Percentiles rank a stretch among this genome's conserved stretches.
Conservation (phyloP, 2,329 filamentous ascomycete species). For the Phialocephala subalpina region DNA sequence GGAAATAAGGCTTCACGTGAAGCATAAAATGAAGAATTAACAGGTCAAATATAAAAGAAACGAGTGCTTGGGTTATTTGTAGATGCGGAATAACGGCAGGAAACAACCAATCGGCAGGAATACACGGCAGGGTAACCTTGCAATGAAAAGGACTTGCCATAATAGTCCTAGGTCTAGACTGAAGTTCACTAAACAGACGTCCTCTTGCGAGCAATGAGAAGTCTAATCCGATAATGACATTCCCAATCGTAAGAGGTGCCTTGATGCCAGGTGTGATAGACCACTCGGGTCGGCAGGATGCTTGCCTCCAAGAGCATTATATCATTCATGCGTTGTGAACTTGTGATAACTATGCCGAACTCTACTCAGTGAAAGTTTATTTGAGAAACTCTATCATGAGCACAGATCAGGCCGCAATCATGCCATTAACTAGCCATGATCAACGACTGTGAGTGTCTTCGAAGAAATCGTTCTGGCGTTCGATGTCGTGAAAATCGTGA, state of each 20-base stretch:
- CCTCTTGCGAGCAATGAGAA: background rate
- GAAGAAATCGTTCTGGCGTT: no score
- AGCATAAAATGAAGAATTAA: no score
- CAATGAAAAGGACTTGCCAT: no score
- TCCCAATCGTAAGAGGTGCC: background rate
- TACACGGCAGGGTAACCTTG: no score
- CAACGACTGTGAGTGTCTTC: no score
- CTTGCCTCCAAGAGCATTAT: background rate
- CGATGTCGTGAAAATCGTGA: background rate
- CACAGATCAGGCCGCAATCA: conserved; percentile 3
- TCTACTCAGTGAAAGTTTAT: background rate
- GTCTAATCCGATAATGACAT: background rate
- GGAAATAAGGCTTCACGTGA: no score
- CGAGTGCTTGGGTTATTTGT: no score
- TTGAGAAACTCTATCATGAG: background rate
- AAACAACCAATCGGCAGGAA: no score
- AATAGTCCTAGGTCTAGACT: no score
- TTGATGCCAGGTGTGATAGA: background rate
- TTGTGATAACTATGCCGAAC: background rate
- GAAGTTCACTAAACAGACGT: no score
- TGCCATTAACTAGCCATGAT: background rate
- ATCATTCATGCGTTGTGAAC: background rate
- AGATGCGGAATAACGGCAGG: no score
- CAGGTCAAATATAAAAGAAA: no score
- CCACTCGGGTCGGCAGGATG: background rate